phyloP scores from a whole-genome alignment of 2,329 filamentous ascomycete genomes.

The Diaporthe destruens region DNA sequence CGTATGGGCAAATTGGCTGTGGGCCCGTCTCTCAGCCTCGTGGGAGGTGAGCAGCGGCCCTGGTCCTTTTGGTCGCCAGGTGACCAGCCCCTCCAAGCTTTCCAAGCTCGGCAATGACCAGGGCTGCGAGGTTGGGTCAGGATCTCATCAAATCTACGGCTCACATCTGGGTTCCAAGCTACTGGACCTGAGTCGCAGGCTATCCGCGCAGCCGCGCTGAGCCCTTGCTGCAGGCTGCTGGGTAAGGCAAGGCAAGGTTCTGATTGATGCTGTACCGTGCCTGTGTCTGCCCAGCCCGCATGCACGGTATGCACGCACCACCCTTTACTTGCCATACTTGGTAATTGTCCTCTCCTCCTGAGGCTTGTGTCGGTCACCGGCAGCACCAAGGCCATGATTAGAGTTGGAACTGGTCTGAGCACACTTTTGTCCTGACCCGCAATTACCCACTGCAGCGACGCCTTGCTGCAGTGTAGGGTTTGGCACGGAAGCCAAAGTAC shows the following conservation, averaged over 20 bases:
- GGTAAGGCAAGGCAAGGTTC: conserved; percentile 17
- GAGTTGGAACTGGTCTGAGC: conserved; percentile 28
- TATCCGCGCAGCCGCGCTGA: not conserved
- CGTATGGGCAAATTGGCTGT: conserved; percentile 35
- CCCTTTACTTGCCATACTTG: not conserved
- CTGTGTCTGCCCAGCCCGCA: not conserved
- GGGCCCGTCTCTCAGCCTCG: conserved; percentile 33
- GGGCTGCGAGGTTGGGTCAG: not conserved
- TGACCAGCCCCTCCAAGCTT: conserved; percentile 3
- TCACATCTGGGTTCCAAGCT: conserved; percentile 35
- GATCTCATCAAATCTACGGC: not conserved
- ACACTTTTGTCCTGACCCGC: not conserved
- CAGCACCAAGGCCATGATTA: conserved; percentile 1
- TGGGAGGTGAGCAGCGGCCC: conserved; percentile 8
- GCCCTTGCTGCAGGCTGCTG: conserved; percentile 28
- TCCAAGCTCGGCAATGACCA: conserved; percentile 26
- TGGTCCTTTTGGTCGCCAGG: not conserved
- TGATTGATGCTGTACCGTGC: not conserved
- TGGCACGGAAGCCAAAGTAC: conserved; percentile 27
- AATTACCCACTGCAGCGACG: not conserved
- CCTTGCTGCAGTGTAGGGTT: conserved; percentile 15
- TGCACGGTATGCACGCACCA: conserved; percentile 20
- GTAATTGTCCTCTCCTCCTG: not conserved
- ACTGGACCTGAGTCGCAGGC: conserved; percentile 34
- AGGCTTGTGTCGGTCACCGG: conserved; percentile 21